A percentile compares a stretch with the other conserved stretches of the same genome.
Evolutionary conservation across 768 basidiomycete species (phyloP).

Genomic region (Melanogaster broomeanus): DNA sequence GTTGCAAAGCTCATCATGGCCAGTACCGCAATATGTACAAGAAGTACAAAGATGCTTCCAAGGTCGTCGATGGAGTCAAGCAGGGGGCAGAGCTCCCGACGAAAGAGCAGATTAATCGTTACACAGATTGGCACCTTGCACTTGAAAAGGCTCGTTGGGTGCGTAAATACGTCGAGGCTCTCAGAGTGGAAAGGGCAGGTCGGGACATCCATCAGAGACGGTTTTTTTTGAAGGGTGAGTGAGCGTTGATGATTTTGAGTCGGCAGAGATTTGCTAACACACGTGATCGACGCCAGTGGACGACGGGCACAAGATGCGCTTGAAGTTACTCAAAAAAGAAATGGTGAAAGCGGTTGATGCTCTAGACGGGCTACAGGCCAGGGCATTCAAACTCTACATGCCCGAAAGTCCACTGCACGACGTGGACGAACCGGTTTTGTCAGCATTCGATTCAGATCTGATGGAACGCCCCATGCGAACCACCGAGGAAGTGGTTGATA

Average conservation of each 20-base stretch:
- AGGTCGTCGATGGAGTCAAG: conserved; percentile 23
- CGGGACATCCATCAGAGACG: conserved; percentile 31
- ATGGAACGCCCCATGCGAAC: not conserved
- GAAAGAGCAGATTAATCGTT: conserved; percentile 10
- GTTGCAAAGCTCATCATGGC: conserved; percentile 27
- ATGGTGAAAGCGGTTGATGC: conserved; percentile 28
- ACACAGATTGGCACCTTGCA: conserved; percentile 9
- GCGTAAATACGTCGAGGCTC: conserved; percentile 32
- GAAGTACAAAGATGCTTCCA: conserved; percentile 30
- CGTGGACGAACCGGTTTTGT: not conserved
- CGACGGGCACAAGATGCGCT: conserved; percentile 29
- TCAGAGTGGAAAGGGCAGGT: conserved; percentile 33
- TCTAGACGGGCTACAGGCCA: conserved; percentile 17
- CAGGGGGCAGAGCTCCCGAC: conserved; percentile 16
- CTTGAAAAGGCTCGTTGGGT: conserved; percentile 24
- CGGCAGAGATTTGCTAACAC: not conserved
- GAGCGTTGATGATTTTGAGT: no score
- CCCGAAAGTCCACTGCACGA: conserved; percentile 3
- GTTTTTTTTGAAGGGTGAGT: conserved; percentile 34
- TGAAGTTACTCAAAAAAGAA: conserved; percentile 28
- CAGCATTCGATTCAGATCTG: not conserved
- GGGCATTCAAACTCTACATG: conserved; percentile 17
- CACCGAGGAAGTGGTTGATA: not conserved
- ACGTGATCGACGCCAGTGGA: conserved; percentile 19
- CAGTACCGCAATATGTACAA: conserved; percentile 26